Base-by-base conservation (phyloP, 2,329 filamentous ascomycete genomes). In the Metarhizium anisopliae region DNA sequence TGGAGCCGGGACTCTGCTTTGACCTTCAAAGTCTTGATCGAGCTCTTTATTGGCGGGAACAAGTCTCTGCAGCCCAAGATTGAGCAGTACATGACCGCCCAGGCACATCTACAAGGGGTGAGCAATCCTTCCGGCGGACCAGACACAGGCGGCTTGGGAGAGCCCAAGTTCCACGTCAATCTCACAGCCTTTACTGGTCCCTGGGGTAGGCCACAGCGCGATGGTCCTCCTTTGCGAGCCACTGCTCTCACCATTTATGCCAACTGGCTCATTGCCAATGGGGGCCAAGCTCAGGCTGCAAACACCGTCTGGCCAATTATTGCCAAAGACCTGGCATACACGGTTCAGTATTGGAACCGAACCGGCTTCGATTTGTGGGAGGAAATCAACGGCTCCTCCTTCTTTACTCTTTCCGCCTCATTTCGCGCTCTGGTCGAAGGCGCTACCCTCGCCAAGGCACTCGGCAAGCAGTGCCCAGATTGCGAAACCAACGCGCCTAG, bases 301-400 rank as follows among this genome's bases (percentile, higher is more conserved):
- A 68, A 73, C 50, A 76, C 80, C 49, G 73, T 89, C 47, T 92
- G 87, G 87, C 89, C 89, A 2, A 75, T 93, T 53, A 81, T 91
- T 50, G 76, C 78, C 51, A 93, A 91, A 61, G 90, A 94, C 63
- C 77, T 95, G 38, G 78, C 77, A 49, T 94, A 93, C 60, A 83
- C 90, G 6, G 79, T 83, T 1, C 82, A 89, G 64, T 89, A 89
- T 72, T 89, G 86, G 78, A 82, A 81, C 65, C 69, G 76, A 59
- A 81, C 79, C 0, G 80, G 80, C 6, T 94, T 84, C 64, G 90
- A 95, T 67, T 77, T 95, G 3, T 94, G 90, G 90, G 90, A 94
- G 67, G 90, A 94, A 68, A 82, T 92, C 14, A 74, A 77, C 29
- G 87, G 88, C 45, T 85, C 82, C 25, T 91, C 87, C 0, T 94